Percentiles rank a stretch among this genome's conserved stretches.
These are phyloP conservation scores for Talaromyces stipitatus DNA, from an alignment of 495 filamentous ascomycete species.

Conservation along the genomic window DNA sequence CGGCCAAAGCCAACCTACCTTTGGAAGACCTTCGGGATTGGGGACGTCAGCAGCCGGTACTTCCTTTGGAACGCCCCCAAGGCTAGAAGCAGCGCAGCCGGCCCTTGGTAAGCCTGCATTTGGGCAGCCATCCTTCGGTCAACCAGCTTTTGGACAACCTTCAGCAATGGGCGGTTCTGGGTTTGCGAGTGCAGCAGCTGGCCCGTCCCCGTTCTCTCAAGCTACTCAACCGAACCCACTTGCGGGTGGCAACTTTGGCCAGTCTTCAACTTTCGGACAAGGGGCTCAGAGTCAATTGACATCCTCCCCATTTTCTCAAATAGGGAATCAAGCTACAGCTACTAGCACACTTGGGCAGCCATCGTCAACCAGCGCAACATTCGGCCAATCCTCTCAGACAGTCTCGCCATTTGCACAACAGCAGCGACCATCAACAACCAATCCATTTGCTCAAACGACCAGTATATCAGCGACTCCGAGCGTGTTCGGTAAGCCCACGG, in stretches of 20 bases:
- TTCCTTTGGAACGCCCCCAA: constrained; percentile 24
- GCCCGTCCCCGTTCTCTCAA: constrained; percentile 25
- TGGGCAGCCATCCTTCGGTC: constrained; percentile 21
- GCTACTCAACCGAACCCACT: constrained; percentile 19
- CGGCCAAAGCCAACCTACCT: constrained; percentile 14
- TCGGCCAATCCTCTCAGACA: constrained; percentile 24
- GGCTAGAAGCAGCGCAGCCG: constrained; percentile 5
- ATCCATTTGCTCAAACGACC: constrained; percentile 22
- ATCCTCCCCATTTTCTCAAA: constrained; percentile 29
- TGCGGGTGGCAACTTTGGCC: constrained; percentile 17
- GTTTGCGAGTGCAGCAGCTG: constrained; percentile 21
- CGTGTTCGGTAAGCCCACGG: constrained; percentile 5
- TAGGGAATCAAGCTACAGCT: constrained; percentile 17
- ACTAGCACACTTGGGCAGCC: constrained; percentile 5
- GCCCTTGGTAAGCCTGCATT: constrained; percentile 26
- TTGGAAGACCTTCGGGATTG: constrained; percentile 26
- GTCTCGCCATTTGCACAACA: constrained; percentile 16
- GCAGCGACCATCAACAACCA: constrained; percentile 1
- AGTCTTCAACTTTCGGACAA: constrained; percentile 21
- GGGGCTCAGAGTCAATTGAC: not conserved
- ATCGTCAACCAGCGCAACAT: constrained; percentile 31
- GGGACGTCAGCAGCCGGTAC: constrained; percentile 11
- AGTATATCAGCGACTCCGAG: constrained; percentile 12
- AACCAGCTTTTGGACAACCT: constrained; percentile 24
- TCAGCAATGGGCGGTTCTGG: constrained; percentile 19